Evolutionary conservation across 192 early-diverging fungal genomes (phyloP).

Genomic region (Mortierella hygrophila): DNA sequence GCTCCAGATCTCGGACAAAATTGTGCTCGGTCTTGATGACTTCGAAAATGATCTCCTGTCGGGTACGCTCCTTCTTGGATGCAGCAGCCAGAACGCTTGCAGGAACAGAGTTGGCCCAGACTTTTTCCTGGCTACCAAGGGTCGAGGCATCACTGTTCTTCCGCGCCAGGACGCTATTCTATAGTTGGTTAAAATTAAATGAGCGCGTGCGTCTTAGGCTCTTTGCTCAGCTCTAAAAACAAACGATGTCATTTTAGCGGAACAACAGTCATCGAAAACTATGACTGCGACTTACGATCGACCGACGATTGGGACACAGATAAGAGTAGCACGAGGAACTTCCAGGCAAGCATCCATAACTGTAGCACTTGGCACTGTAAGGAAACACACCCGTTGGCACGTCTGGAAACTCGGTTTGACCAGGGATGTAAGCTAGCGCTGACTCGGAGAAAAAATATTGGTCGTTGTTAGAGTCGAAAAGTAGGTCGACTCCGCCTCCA

Average conservation of each 20-base stretch:
- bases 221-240: background rate
- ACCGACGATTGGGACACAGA: constrained; percentile 27
- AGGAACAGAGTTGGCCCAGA: constrained; percentile 84
- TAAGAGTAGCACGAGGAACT: constrained; percentile 39
- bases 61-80: constrained; percentile 76
- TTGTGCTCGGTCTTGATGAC: constrained; percentile 90
- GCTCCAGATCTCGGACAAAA: constrained; percentile 89
- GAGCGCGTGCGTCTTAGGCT: background rate
- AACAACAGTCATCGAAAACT: background rate
- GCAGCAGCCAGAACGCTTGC: constrained; percentile 79
- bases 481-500: constrained; percentile 75
- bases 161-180: constrained; percentile 24
- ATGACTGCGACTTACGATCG: constrained; percentile 8
- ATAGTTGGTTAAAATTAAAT: background rate
- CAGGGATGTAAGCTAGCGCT: constrained; percentile 26
- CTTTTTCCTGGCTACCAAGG: constrained; percentile 31
- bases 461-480: constrained; percentile 77
- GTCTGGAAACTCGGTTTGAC: constrained; percentile 33
- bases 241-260: background rate
- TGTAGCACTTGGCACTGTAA: constrained; percentile 44
- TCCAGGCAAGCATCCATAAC: constrained; percentile 36
- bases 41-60: constrained; percentile 97
- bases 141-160: constrained; percentile 65
- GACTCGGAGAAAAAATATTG: constrained; percentile 76
- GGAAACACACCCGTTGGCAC: constrained; percentile 41